A percentile compares a stretch with the other conserved stretches of the same genome.
These are phyloP conservation scores for Phaeolepiota aurea DNA, from an alignment of 768 basidiomycete species.

Conservation along the genomic window DNA sequence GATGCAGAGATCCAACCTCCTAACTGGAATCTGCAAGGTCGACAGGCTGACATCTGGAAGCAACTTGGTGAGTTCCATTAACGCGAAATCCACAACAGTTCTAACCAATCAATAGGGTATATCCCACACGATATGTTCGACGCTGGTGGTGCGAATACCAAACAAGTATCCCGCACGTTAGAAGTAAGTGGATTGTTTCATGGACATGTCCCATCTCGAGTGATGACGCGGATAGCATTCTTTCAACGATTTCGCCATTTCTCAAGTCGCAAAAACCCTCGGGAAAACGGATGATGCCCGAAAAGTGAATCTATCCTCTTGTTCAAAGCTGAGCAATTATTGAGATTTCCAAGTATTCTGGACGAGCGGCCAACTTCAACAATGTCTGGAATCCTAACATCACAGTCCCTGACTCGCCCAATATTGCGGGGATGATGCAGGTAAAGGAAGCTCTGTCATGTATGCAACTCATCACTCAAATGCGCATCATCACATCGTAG, in stretches of 20 bases:
- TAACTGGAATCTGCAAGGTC: constrained; percentile 57
- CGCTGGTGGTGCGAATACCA: constrained; percentile 47
- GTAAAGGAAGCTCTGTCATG: too few species aligned
- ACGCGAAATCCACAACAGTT: neutral
- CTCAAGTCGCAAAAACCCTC: constrained; percentile 51
- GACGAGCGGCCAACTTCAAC: constrained; percentile 45
- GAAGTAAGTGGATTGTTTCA: constrained; percentile 29
- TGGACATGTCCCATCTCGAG: neutral
- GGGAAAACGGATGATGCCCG: constrained; percentile 38
- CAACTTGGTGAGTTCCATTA: constrained; percentile 26
- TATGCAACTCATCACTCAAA: neutral
- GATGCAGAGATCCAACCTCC: constrained; percentile 51
- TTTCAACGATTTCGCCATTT: constrained; percentile 57
- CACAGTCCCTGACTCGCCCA: constrained; percentile 38
- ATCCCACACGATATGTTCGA: constrained; percentile 31
- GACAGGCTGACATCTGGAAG: constrained; percentile 53
- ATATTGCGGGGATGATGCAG: constrained; percentile 55
- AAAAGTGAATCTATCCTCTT: constrained; percentile 29
- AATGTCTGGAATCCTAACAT: constrained; percentile 55
- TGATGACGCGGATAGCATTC: constrained; percentile 32
- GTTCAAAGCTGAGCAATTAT: neutral
- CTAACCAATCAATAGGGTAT: constrained; percentile 19
- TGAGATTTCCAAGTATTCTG: constrained; percentile 33
- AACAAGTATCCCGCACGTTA: constrained; percentile 53
- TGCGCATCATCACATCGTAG: constrained; percentile 16